Conservation (phyloP, 2,329 filamentous ascomycete genomes). For the Trichophyton mentagrophytes region DNA sequence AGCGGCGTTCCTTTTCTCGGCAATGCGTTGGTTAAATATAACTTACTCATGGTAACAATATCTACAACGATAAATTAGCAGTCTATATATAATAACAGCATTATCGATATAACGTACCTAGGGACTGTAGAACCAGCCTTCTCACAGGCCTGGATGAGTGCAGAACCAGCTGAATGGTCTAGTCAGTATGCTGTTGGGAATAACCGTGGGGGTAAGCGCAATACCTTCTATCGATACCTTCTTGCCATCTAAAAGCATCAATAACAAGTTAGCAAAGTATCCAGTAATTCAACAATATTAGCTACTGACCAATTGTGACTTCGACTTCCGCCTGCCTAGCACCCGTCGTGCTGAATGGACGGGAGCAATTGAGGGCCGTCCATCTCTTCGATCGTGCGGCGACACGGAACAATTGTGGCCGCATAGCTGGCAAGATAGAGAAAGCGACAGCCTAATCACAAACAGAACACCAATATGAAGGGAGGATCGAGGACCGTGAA, state of each 20-base stretch:
- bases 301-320: conserved; percentile 72
- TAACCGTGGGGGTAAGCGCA: neutral
- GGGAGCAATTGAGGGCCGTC: conserved; percentile 46
- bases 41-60: conserved; percentile 97
- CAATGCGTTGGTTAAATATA: conserved; percentile 5
- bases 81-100: neutral
- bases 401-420: conserved; percentile 52
- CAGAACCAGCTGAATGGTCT: conserved; percentile 62
- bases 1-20: conserved; percentile 2
- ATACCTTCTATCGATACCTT: conserved; percentile 95
- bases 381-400: conserved; percentile 44
- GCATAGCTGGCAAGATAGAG: conserved; percentile 41
- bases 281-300: conserved; percentile 13
- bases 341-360: conserved; percentile 70
- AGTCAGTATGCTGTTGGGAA: conserved; percentile 21
- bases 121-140: conserved; percentile 87
- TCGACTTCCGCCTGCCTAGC: conserved; percentile 82
- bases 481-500: neutral
- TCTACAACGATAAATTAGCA: conserved; percentile 41
- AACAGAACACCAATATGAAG: neutral
- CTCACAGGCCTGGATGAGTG: conserved; percentile 97
- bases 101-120: conserved; percentile 42
- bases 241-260: conserved; percentile 62
- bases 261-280: conserved; percentile 23
- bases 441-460: conserved; percentile 11